Conservation (phyloP, 2,329 filamentous ascomycete species). For the Daldinia sp. region DNA sequence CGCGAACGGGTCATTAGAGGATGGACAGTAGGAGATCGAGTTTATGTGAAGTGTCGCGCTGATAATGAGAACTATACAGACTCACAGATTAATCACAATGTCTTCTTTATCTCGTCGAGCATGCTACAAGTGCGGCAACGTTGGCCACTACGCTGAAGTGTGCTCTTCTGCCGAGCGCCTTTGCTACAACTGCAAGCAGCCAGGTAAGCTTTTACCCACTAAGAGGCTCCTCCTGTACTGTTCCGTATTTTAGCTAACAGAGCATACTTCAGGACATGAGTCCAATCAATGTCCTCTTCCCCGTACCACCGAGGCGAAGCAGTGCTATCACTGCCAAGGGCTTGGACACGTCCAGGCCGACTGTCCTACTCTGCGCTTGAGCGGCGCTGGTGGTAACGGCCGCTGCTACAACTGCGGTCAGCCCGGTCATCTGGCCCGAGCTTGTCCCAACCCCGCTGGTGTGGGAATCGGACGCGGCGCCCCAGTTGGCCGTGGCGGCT, state of each 20-base stretch:
- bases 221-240: background rate
- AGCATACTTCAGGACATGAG: constrained; percentile 78
- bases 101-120: constrained; percentile 84
- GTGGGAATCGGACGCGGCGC: constrained; percentile 73
- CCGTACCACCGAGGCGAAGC: constrained; percentile 97
- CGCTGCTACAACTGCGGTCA: constrained; percentile 98
- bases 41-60: constrained; percentile 53
- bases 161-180: constrained; percentile 98
- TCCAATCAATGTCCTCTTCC: constrained; percentile 97
- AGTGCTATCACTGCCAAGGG: constrained; percentile 99
- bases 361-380: constrained; percentile 95
- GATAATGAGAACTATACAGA: constrained; percentile 51
- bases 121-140: constrained; percentile 86
- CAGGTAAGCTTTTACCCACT: constrained; percentile 62
- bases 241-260: constrained; percentile 30
- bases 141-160: constrained; percentile 86
- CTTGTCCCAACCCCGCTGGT: constrained; percentile 82
- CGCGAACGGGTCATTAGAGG: constrained; percentile 50
- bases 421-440: constrained; percentile 91
- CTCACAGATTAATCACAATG: constrained; percentile 64
- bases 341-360: constrained; percentile 98
- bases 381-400: constrained; percentile 81
- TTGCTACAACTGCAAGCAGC: constrained; percentile 99
- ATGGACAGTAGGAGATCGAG: constrained; percentile 46
- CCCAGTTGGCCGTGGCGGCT: constrained; percentile 78